Base-by-base conservation (phyloP, 106 monocot species). In the Narthecium ossifragum region DNA sequence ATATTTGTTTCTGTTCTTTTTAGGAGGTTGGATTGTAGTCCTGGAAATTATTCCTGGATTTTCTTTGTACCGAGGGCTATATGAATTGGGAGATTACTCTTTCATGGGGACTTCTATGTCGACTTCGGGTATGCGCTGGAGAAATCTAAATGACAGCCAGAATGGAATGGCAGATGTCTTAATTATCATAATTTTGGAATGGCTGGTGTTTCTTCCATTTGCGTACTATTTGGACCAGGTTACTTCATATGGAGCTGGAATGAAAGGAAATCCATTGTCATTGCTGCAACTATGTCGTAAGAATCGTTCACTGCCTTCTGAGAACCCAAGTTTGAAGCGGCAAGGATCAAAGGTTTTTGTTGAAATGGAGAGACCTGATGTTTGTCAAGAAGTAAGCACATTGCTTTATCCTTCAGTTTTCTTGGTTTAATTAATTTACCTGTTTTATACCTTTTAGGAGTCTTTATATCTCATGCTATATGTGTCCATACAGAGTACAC, bases 1-100 rank as follows among this genome's bases (percentile, higher is more conserved):
- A 22, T 36, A 40, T 51, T 30, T 60, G 24, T 33, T 24, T 24
- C 30, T 62, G 21, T 6, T 37, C 41, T 17, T 61, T 51, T 8
- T 28, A 90, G 90, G 58, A 62, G 36, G 26, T 24, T 90, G 85
- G 85, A 59, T 85, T 11, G 14, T 69, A 48, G 68, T 90, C 18
- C 63, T 90, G 73, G 82, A 90, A 64, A 31, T 85, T 18, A 14
- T 85, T 48, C 90, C 91, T 24, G 82, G 66, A 51, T 91, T 91
- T 56, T 79, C 86, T 1, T 67, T 86, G 28, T 86, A 69, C 57
- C 73, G 91, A 20, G 91, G 91, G 3, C 55, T 86, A 25, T 91
- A 91, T 51, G 91, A 91, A 55, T 66, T 91, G 46, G 54, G 64
- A n/a, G 61, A 74, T 22, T 91, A 80, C 46, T 57, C 91, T 12